These are phyloP conservation scores for Wickerhamomyces pijperi DNA, from an alignment of 805 yeast genomes.

Conservation along the genomic window DNA sequence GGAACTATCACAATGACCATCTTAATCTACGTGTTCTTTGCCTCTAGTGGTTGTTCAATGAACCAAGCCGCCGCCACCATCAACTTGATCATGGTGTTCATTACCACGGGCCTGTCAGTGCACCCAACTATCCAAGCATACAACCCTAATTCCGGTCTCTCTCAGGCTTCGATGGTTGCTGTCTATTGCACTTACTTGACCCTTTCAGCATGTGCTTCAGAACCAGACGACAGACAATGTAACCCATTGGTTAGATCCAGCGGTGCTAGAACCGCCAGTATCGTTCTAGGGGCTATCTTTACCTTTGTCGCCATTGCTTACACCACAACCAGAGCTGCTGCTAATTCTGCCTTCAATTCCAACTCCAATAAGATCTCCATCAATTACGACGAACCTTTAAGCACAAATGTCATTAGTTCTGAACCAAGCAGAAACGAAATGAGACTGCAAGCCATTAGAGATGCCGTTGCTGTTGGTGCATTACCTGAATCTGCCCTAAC, in stretches of 20 bases:
- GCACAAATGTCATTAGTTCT: slow-evolving; percentile 25
- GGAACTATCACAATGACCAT: slow-evolving; percentile 63
- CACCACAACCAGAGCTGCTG: slow-evolving; percentile 95
- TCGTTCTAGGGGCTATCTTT: slow-evolving; percentile 82
- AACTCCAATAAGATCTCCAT: slow-evolving; percentile 25
- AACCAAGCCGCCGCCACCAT: slow-evolving; percentile 79
- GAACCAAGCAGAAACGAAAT: slow-evolving; percentile 55
- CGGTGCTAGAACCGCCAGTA: slow-evolving; percentile 83
- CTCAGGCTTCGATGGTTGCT: slow-evolving; percentile 94
- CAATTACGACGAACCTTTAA: slow-evolving; percentile 17
- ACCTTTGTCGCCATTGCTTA: slow-evolving; percentile 94
- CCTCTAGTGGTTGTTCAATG: slow-evolving; percentile 74
- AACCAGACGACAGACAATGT: slow-evolving; percentile 89
- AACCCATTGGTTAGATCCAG: slow-evolving; percentile 84
- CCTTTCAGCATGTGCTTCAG: slow-evolving; percentile 88
- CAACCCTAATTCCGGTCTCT: slow-evolving; percentile 92
- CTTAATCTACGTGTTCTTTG: slow-evolving; percentile 74
- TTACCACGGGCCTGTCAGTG: slow-evolving; percentile 62
- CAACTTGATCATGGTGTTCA: slow-evolving; percentile 54
- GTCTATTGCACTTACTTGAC: slow-evolving; percentile 86
- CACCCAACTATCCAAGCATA: slow-evolving; percentile 79
- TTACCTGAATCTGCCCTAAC: slow-evolving; percentile 84
- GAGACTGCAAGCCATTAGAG: slow-evolving; percentile 79
- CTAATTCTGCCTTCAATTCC: slow-evolving; percentile 54
- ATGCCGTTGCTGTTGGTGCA: slow-evolving; percentile 94